These are phyloP conservation scores for Saccharomycopsis fibuligera DNA, from an alignment of 805 yeast species.

Conservation along the genomic window DNA sequence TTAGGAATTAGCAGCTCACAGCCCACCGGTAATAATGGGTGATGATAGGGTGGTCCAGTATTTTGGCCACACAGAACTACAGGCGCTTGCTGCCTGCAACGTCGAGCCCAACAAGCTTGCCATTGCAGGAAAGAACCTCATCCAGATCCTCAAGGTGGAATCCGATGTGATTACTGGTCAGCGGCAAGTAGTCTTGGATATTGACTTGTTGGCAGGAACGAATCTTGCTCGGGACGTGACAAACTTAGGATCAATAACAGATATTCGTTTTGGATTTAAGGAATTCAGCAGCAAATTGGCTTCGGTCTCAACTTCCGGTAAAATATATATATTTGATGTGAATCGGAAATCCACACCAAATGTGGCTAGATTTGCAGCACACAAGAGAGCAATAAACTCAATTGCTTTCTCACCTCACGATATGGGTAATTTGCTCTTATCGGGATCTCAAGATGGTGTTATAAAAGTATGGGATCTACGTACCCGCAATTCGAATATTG, in stretches of 20 bases:
- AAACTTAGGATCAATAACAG: slow-evolving; percentile 36
- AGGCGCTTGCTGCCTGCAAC: neutral
- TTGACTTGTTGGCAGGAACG: slow-evolving; percentile 30
- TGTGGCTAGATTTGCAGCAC: slow-evolving; percentile 33
- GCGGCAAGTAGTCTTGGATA: slow-evolving; percentile 28
- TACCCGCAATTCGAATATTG: slow-evolving; percentile 43
- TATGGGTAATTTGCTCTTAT: slow-evolving; percentile 34
- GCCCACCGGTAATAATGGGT: no score
- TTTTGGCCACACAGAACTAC: neutral
- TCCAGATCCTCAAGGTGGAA: slow-evolving; percentile 35
- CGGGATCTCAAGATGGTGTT: slow-evolving; percentile 78
- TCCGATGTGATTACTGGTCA: slow-evolving; percentile 4
- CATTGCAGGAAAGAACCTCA: slow-evolving; percentile 37
- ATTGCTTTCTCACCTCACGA: slow-evolving; percentile 35
- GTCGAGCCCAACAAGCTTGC: slow-evolving; percentile 25
- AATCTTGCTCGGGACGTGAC: slow-evolving; percentile 28
- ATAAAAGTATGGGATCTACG: slow-evolving; percentile 73
- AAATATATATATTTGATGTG: slow-evolving; percentile 33
- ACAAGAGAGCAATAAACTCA: slow-evolving; percentile 41
- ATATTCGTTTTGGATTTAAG: slow-evolving; percentile 38
- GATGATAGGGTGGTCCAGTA: neutral
- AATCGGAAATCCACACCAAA: slow-evolving; percentile 28
- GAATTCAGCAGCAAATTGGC: slow-evolving; percentile 35
- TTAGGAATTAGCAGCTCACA: no score
- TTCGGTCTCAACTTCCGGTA: slow-evolving; percentile 42